These are phyloP conservation scores for Scedosporium apiospermum DNA, from an alignment of 2,329 filamentous ascomycete species.

Conservation along the genomic window DNA sequence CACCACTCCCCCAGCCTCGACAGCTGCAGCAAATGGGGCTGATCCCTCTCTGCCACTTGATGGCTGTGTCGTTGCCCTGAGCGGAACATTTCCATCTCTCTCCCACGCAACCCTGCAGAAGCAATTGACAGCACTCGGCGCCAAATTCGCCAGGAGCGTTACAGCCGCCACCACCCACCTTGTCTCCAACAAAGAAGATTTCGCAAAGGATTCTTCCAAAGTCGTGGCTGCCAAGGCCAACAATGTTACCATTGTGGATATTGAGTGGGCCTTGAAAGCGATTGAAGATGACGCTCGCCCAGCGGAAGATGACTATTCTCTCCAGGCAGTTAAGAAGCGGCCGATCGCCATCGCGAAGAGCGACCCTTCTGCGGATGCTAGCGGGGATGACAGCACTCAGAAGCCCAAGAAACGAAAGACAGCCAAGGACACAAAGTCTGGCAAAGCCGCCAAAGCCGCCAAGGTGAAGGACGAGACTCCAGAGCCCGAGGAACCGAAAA, in stretches of 20 bases:
- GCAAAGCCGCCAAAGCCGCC: constrained; percentile 15
- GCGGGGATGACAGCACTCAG: constrained; percentile 15
- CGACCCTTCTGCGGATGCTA: constrained; percentile 9
- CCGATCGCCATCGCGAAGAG: constrained; percentile 13
- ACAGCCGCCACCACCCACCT: constrained; percentile 45
- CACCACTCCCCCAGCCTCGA: constrained; percentile 1
- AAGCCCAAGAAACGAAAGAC: constrained; percentile 23
- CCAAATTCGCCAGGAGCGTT: constrained; percentile 33
- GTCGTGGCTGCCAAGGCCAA: constrained; percentile 36
- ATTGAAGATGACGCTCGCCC: constrained; percentile 20
- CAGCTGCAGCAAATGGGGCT: not conserved
- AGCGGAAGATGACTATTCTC: constrained; percentile 14
- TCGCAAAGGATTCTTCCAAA: constrained; percentile 38
- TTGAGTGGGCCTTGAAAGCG: constrained; percentile 55
- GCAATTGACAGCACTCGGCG: constrained; percentile 39
- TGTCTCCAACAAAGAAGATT: constrained; percentile 44
- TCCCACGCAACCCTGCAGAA: constrained; percentile 41
- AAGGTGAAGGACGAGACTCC: constrained; percentile 16
- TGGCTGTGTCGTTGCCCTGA: constrained; percentile 44
- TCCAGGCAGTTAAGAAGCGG: constrained; percentile 9
- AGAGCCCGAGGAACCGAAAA: constrained; percentile 15
- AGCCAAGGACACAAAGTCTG: constrained; percentile 19
- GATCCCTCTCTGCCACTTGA: constrained; percentile 25
- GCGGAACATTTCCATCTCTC: constrained; percentile 47
- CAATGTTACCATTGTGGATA: constrained; percentile 43